These are phyloP conservation scores for Mortierella claussenii DNA, from an alignment of 192 early-diverging fungal genomes.

Conservation along the genomic window DNA sequence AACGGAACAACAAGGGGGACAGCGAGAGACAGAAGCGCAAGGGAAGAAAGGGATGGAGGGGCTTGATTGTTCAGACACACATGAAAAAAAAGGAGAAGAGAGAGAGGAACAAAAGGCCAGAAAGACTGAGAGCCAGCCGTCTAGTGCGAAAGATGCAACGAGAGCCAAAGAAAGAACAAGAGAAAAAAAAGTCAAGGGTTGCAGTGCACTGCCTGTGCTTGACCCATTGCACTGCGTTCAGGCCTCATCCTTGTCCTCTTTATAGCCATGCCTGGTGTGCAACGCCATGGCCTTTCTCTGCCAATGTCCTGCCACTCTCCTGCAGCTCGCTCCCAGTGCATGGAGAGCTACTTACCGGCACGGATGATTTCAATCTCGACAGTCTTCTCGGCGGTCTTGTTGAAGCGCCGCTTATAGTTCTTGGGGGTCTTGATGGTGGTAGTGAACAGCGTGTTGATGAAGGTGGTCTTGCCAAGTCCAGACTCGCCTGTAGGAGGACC, in stretches of 20 bases:
- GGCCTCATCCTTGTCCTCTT: not conserved
- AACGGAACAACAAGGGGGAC: no score
- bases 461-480: conserved; percentile 98
- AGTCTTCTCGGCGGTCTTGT: conserved; percentile 94
- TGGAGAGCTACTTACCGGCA: conserved; percentile 85
- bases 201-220: not conserved
- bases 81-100: conserved; percentile 5
- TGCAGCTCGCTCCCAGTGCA: no score
- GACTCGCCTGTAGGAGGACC: conserved; percentile 92
- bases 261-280: not conserved
- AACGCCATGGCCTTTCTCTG: no score
- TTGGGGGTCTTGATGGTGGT: conserved; percentile 94
- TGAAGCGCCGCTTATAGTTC: conserved; percentile 81
- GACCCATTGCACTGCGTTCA: not conserved
- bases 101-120: conserved; percentile 23
- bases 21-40: no score
- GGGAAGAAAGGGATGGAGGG: conserved; percentile 15
- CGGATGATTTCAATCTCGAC: conserved; percentile 99
- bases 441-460: conserved; percentile 98
- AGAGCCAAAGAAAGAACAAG: not conserved
- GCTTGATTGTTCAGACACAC: conserved; percentile 17
- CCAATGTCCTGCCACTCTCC: no score
- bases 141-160: conserved; percentile 14
- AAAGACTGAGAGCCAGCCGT: conserved; percentile 19
- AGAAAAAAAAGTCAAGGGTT: not conserved